phyloP scores from a whole-genome alignment of 345 rosid genomes.

The Atalantia buxifolia region DNA sequence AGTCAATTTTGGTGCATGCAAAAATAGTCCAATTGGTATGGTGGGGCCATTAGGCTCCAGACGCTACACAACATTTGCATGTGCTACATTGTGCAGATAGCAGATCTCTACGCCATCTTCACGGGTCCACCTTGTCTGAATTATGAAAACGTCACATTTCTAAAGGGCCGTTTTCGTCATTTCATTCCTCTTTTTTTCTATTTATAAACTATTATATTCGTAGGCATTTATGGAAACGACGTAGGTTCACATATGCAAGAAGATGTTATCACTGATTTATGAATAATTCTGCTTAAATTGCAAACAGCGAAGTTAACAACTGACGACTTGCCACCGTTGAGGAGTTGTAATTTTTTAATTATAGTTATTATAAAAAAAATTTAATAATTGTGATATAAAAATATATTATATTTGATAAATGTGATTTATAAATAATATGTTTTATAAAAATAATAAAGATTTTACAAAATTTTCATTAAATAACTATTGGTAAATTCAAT shows the following conservation, averaged over 20 bases:
- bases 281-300: background rate
- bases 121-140: slow-evolving; percentile 35
- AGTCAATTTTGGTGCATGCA: slow-evolving; percentile 12
- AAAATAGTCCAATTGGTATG: slow-evolving; percentile 1
- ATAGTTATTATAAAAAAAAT: no score
- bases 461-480: no score
- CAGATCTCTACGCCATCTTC: slow-evolving; percentile 46
- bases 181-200: background rate
- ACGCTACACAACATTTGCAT: slow-evolving; percentile 35
- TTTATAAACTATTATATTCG: no score
- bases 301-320: background rate
- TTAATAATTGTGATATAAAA: no score
- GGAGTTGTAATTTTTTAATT: background rate
- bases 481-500: no score
- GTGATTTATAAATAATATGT: no score
- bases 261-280: background rate
- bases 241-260: no score
- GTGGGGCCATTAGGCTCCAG: slow-evolving; percentile 17
- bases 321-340: no score
- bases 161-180: slow-evolving; percentile 6
- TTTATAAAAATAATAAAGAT: no score
- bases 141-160: slow-evolving; percentile 15
- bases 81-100: slow-evolving; percentile 23
- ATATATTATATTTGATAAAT: no score
- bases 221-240: no score